Evolutionary conservation across 2,329 filamentous ascomycete genomes (phyloP).

Genomic region (Reticulascus tulasneorum): DNA sequence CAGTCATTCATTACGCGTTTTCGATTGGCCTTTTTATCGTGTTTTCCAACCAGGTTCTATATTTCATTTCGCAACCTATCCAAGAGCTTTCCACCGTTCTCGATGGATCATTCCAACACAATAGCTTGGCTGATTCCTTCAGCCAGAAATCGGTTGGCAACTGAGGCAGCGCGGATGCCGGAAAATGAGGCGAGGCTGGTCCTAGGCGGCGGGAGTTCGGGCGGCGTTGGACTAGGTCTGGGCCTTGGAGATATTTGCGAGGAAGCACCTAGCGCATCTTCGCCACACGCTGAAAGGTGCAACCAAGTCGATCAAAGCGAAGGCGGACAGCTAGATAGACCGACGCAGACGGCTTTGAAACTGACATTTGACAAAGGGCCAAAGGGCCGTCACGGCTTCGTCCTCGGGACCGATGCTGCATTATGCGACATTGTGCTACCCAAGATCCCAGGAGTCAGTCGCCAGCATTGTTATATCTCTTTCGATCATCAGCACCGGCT

Average conservation of each 20-base stretch:
- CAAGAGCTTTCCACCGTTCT: too few relatives aligned
- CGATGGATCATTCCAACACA: slow-evolving; percentile 11
- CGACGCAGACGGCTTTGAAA: slow-evolving; percentile 29
- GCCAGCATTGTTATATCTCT: slow-evolving; percentile 32
- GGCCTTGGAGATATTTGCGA: too few relatives aligned
- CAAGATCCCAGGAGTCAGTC: slow-evolving; percentile 25
- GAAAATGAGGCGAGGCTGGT: too few relatives aligned
- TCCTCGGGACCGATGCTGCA: slow-evolving; percentile 32
- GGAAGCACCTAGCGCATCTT: slow-evolving; percentile 7
- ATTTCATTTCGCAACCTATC: too few relatives aligned
- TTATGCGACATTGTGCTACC: slow-evolving; percentile 34
- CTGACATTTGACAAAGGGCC: slow-evolving; percentile 30
- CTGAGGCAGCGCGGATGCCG: slow-evolving; percentile 10
- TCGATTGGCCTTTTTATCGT: too few relatives aligned
- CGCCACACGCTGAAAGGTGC: too few relatives aligned
- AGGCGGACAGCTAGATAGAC: too few relatives aligned
- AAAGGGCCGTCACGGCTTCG: slow-evolving; percentile 30
- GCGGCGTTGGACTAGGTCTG: too few relatives aligned
- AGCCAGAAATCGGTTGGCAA: slow-evolving; percentile 11
- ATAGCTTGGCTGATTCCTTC: slow-evolving; percentile 15
- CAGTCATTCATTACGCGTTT: slow-evolving; percentile 1
- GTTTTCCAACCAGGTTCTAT: too few relatives aligned
- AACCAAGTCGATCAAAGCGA: too few relatives aligned
- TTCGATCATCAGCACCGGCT: slow-evolving; percentile 34
- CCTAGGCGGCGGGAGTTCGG: too few relatives aligned